Evolutionary conservation across 345 rosid genomes (phyloP), one percentile per base, ranked within the genome.

Genomic region (Eucalyptus cloeziana): DNA sequence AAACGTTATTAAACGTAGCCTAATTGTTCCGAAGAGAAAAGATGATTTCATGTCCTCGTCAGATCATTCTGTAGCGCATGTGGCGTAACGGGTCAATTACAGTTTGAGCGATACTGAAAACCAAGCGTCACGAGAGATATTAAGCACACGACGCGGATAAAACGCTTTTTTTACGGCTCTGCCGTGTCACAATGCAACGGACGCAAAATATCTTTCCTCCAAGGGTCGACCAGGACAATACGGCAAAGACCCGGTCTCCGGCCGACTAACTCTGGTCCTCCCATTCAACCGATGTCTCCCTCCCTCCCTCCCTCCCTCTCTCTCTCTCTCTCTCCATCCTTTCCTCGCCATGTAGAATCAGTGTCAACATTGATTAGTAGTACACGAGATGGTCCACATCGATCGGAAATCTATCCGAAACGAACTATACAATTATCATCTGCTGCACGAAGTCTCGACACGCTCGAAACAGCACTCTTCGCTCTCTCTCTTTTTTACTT

Each of bases 51-150:
- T 1, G 83, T 40, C 27, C 25, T 3, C 1, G 4, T 10, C 11
- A 33, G 2, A 76, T 76, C 8, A 25, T 37, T 27, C 0, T 13
- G 45, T 6, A 22, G 1, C 27, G 2, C 7, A 22, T 8, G 25
- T 3, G 81, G 7, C 3, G 12, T 33, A 37, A 71, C 14, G 83
- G 8, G 8, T 76, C 47, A 37, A 11, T 37, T 21, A 37, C 15
- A 10, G 43, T 37, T 37, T 1, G 3, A 37, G 15, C 2, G 4
- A 3, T 37, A 5, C 0, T 13, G 3, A 19, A 37, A 76, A 6
- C 13, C 12, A 10, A 37, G 83, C 4, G 8, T 21, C 30, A 10
- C 27, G 27, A 37, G 83, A 2, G 45, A 37, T 3, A 2, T 1
- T 33, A 69, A 69, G 24, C 7, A 10, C 24, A 33, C 0, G 24